Base-by-base conservation (phyloP, 352 stramenopile species). In the Globisporangium iwayamae region DNA sequence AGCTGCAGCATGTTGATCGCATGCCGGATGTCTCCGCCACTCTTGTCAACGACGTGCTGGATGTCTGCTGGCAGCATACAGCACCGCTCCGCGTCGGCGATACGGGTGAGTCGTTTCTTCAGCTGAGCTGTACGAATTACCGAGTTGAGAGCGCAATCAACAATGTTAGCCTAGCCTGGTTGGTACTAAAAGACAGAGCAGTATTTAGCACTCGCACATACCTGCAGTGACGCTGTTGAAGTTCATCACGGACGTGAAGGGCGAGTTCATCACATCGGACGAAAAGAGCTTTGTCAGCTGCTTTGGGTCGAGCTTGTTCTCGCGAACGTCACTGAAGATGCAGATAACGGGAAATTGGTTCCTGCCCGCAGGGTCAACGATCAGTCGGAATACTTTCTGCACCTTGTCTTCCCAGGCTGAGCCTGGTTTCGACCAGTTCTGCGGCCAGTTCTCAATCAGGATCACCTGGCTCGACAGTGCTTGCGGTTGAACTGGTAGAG, bases 271-370 rank as follows among this genome's bases (percentile, higher is more conserved):
- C 46, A 94, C 85, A 20, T 88, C 73, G 0, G 69, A 57, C 1
- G 83, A 92, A 64, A 96, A 96, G 20, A 79, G 69, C 38, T 75
- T 78, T 11, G 65, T 77, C 25, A 96, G 72, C 36, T 90, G 72
- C n/a, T 72, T 72, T 8, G 75, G 5, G 30, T 91, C 85, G n/a
- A 92, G 71, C 48, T 92, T 93, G 55, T 69, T 82, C 20, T 91
- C 87, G 65, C 78, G 77, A 10, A 89, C 81, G 53, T 94, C 85
- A 58, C 87, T 96, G 68, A 89, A 94, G 51, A 96, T 83, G 39
- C 84, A 92, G 14, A 96, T 63, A 10, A 92, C 77, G 18, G 87
- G 83, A 58, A 81, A 88, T 25, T 63, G 75, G 4, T 68, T 70
- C 11, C 67, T 70, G 9, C 65, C 63, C 4, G 56, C 53, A 7